These are phyloP conservation scores for Diaporthe destruens DNA, from an alignment of 2,329 filamentous ascomycete genomes.

Conservation along the genomic window DNA sequence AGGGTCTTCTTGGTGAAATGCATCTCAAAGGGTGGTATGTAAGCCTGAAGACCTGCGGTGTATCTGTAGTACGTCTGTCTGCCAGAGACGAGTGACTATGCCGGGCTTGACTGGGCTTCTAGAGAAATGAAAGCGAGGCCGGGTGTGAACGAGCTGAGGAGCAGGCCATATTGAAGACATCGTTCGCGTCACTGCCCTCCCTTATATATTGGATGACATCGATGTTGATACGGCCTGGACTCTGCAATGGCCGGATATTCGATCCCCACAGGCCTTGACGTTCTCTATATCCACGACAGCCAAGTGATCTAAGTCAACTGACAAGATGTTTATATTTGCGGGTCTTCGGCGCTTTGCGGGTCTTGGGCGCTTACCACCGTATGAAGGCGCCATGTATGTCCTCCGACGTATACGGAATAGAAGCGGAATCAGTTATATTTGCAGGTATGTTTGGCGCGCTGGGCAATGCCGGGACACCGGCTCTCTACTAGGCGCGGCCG, in stretches of 20 bases:
- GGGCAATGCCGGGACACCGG: neutral
- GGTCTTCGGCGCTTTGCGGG: no score
- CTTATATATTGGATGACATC: slow-evolving; percentile 6
- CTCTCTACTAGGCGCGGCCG: neutral
- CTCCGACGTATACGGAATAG: no score
- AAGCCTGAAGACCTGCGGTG: neutral
- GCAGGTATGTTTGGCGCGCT: neutral
- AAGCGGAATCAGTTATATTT: no score
- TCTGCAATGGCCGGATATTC: slow-evolving; percentile 14
- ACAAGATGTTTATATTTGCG: neutral
- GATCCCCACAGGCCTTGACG: neutral
- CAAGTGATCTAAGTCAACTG: neutral
- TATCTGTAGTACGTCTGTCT: neutral
- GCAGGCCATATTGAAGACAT: neutral
- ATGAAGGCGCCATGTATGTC: no score
- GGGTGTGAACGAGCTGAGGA: neutral
- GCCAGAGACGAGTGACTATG: slow-evolving; percentile 6
- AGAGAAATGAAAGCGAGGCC: neutral
- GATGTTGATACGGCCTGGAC: no score
- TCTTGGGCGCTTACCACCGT: no score
- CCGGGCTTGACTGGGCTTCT: slow-evolving; percentile 12
- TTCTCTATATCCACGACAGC: slow-evolving; percentile 27
- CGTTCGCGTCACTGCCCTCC: slow-evolving; percentile 4
- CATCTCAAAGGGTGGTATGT: slow-evolving; percentile 6
- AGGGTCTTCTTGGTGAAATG: slow-evolving; percentile 13